Evolutionary conservation across 768 basidiomycete genomes (phyloP), one percentile per base, ranked within the genome.

Genomic region (Lactifluus volemus): DNA sequence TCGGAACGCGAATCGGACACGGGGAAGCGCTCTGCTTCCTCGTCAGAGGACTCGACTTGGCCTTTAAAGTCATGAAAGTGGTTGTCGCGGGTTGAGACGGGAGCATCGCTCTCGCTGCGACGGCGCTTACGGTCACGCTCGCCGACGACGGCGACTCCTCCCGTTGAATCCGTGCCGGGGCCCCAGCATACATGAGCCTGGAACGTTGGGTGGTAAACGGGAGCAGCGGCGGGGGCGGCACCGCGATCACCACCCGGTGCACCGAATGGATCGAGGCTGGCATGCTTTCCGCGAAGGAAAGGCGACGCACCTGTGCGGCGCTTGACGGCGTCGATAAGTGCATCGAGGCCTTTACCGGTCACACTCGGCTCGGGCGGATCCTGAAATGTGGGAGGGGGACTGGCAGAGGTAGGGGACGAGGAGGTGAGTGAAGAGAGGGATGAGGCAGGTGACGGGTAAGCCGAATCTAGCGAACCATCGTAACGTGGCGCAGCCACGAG

Each of bases 201-300:
- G 58, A 70, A 70, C 10, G 70, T 69, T n/a, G 70, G 70, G 50
- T 65, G 64, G 47, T 60, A 66, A 52, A 61, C 63, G 29, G 63
- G 65, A 9, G 65, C 66, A 49, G 67, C 64, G 36, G 66, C 66
- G 51, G 64, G 61, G 0, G 67, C 63, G 34, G 53, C 66, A 32
- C 72, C 77, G 57, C 69, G 73, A 54, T 74, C 77, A 58, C 66
- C 67, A 59, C 70, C 71, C 10, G 73, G 71, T 21, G 76, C 73
- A 42, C 78, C 79, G 63, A 79, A 79, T 3, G 79, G 77, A 64
- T 79, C 79, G 51, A 81, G 72, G 64, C 77, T 78, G 30, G 77
- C 79, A 57, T 80, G 78, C 63, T 78, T 79, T 42, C 80, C 79
- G 50, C 80, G 74, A 49, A 81, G 71, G 69, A 80, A 80, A 51